These are phyloP conservation scores for Amauroascus niger DNA, from an alignment of 2,329 filamentous ascomycete species.

Conservation along the genomic window DNA sequence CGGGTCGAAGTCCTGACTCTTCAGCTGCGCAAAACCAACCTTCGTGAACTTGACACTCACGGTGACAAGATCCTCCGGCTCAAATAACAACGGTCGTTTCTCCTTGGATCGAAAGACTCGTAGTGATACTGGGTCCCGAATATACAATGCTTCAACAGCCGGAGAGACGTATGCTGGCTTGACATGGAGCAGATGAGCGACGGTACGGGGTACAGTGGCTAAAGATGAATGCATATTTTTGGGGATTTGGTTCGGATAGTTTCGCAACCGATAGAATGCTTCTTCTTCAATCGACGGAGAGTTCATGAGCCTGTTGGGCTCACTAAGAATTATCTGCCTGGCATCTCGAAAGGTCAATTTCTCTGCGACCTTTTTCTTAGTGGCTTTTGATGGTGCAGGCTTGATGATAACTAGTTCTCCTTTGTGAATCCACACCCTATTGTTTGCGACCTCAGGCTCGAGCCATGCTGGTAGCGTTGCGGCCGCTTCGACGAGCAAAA, in stretches of 20 bases:
- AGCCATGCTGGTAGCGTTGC: conserved; percentile 81
- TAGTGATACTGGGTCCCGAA: conserved; percentile 70
- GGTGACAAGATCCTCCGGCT: conserved; percentile 68
- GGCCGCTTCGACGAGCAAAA: conserved; percentile 87
- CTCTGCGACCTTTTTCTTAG: conserved; percentile 28
- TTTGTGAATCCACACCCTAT: conserved; percentile 76
- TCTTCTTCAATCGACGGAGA: conserved; percentile 71
- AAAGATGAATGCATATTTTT: conserved; percentile 67
- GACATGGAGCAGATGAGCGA: conserved; percentile 68
- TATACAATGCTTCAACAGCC: conserved; percentile 83
- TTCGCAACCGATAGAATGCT: conserved; percentile 77
- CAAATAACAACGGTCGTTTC: conserved; percentile 49
- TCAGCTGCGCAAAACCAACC: conserved; percentile 81
- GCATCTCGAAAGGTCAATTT: conserved; percentile 57
- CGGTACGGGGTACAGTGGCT: conserved; percentile 65
- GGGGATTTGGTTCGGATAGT: conserved; percentile 67
- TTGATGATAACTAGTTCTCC: conserved; percentile 65
- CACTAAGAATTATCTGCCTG: conserved; percentile 48
- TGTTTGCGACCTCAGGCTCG: conserved; percentile 77
- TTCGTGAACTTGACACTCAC: conserved; percentile 75
- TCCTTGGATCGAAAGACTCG: conserved; percentile 55
- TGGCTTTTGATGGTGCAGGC: conserved; percentile 35
- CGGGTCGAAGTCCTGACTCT: conserved; percentile 67
- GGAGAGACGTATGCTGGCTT: conserved; percentile 68
- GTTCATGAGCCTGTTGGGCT: conserved; percentile 53